Percentiles rank a stretch among this genome's conserved stretches.
These are phyloP conservation scores for Solanum bulbocastanum DNA, from an alignment of 257 asterid species.

Conservation along the genomic window DNA sequence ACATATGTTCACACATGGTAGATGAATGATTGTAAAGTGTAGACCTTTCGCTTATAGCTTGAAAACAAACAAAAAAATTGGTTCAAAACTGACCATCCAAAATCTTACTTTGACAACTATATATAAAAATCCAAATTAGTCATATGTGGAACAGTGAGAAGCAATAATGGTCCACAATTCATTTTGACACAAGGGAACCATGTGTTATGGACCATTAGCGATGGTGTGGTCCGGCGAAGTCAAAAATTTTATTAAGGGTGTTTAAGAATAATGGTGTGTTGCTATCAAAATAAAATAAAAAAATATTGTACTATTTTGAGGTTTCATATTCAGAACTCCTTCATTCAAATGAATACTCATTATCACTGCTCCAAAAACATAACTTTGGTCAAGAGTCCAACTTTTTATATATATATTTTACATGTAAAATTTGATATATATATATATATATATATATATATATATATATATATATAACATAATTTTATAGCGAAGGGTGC, in stretches of 20 bases:
- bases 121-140: background rate
- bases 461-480: too few relatives aligned
- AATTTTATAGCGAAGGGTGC: too few relatives aligned
- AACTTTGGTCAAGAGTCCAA: background rate
- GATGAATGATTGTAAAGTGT: background rate
- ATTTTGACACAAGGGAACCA: background rate
- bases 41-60: background rate
- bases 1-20: background rate
- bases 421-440: too few relatives aligned
- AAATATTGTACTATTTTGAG: background rate
- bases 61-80: background rate
- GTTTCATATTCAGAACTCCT: background rate
- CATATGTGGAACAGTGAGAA: background rate
- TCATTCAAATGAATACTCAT: background rate
- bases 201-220: background rate
- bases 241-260: background rate
- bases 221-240: background rate
- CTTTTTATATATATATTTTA: too few relatives aligned
- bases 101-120: background rate
- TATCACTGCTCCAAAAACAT: too few relatives aligned
- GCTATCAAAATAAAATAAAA: too few relatives aligned
- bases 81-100: background rate
- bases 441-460: too few relatives aligned
- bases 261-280: too few relatives aligned
- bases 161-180: background rate